These are phyloP conservation scores for Akanthomyces muscarius DNA, from an alignment of 2,329 filamentous ascomycete species.

Conservation along the genomic window DNA sequence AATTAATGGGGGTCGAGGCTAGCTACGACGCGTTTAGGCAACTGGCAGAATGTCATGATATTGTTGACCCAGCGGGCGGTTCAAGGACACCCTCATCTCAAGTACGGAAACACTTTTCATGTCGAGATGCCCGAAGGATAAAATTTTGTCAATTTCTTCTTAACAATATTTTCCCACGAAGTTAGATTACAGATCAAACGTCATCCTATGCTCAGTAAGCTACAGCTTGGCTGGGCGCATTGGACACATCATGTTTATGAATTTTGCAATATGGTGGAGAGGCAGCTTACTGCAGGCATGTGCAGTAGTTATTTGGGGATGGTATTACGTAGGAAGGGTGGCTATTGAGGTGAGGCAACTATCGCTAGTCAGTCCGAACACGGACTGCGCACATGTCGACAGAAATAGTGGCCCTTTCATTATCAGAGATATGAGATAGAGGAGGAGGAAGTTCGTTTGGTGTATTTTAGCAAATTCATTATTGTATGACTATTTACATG, in stretches of 20 bases:
- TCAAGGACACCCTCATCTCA: conserved; percentile 24
- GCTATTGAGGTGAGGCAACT: neutral
- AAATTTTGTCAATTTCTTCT: conserved; percentile 44
- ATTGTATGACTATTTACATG: conserved; percentile 11
- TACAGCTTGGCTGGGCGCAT: conserved; percentile 49
- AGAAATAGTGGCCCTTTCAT: conserved; percentile 1
- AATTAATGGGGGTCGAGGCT: conserved; percentile 28
- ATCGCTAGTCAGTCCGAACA: neutral
- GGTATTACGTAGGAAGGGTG: neutral
- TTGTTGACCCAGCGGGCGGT: conserved; percentile 16
- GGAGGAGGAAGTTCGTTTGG: neutral
- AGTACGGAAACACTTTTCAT: conserved; percentile 26
- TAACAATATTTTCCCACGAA: conserved; percentile 48
- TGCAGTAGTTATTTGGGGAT: neutral
- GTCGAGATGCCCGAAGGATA: conserved; percentile 36
- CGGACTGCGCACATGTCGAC: neutral
- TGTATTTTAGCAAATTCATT: conserved; percentile 16
- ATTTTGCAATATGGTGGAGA: conserved; percentile 50
- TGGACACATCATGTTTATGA: conserved; percentile 60
- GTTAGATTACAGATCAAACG: conserved; percentile 51
- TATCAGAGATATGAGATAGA: conserved; percentile 15
- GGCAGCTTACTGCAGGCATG: neutral
- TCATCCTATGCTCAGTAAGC: conserved; percentile 54
- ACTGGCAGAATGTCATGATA: conserved; percentile 16
- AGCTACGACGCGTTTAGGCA: conserved; percentile 14